Evolutionary conservation across 129 eudicot genomes (phyloP).

Genomic region (Chrysanthemum makinoi): DNA sequence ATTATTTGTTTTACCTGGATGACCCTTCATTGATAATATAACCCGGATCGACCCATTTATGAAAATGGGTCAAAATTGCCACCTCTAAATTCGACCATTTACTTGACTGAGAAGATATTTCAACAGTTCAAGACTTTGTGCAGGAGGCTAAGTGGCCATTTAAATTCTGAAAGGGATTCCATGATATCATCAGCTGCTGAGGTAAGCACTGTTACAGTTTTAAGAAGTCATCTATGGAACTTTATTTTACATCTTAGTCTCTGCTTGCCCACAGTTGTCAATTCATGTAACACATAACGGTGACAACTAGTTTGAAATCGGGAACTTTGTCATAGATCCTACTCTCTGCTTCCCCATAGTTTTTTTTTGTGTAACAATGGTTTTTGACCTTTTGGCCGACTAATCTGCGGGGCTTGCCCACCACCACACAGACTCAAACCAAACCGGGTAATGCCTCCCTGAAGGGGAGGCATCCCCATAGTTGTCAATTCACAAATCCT

Average conservation of each 20-base stretch:
- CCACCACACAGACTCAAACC: too few relatives aligned
- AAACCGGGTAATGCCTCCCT: too few relatives aligned
- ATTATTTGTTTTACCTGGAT: background rate
- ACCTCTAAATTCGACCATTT: background rate
- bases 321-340: too few relatives aligned
- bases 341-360: too few relatives aligned
- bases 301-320: too few relatives aligned
- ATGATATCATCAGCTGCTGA: slow-evolving; percentile 53
- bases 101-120: background rate
- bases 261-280: background rate
- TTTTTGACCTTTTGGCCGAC: too few relatives aligned
- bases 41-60: background rate
- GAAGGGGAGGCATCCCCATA: too few relatives aligned
- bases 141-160: slow-evolving; percentile 82
- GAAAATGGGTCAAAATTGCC: background rate
- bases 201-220: slow-evolving; percentile 30
- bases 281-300: background rate
- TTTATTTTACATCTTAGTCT: background rate
- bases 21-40: background rate
- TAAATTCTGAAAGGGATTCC: slow-evolving; percentile 53
- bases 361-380: too few relatives aligned
- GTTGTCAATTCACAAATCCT: background rate
- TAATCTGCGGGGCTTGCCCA: too few relatives aligned
- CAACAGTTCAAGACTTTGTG: slow-evolving; percentile 19
- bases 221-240: background rate